Percentiles rank a stretch among this genome's conserved stretches.
phyloP scores from a whole-genome alignment of 176 grass and related monocot genomes.

The Eragrostis curvula region DNA sequence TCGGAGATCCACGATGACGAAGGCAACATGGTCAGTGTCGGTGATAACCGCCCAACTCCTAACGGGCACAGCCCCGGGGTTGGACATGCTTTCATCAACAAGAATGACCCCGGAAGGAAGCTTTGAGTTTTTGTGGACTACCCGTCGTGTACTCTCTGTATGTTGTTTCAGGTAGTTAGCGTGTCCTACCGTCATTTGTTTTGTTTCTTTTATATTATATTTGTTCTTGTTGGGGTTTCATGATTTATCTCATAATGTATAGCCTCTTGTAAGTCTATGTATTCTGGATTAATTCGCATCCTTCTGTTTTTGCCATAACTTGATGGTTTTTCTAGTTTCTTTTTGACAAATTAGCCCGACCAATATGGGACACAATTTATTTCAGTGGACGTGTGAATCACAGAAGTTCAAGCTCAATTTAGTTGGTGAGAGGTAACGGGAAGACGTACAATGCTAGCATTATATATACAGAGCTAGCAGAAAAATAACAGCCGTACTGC shows the following conservation, averaged over 20 bases:
- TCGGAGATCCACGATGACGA: constrained; percentile 6
- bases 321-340: not conserved
- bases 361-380: not conserved
- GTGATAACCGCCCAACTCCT: constrained; percentile 18
- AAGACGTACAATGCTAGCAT: not conserved
- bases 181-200: not conserved
- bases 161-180: not conserved
- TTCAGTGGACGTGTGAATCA: not conserved
- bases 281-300: not conserved
- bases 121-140: not conserved
- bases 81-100: constrained; percentile 43
- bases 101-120: constrained; percentile 15
- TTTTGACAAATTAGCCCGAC: not conserved
- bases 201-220: not conserved
- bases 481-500: not conserved
- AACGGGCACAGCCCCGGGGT: constrained; percentile 32
- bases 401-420: not conserved
- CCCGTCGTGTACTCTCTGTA: not conserved
- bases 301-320: not conserved
- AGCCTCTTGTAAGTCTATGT: not conserved
- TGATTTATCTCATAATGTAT: not conserved
- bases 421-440: not conserved
- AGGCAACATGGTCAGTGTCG: not conserved
- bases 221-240: not conserved
- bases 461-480: not conserved